Percentiles rank a stretch among this genome's conserved stretches.
Evolutionary conservation across 352 stramenopile genomes (phyloP).

Genomic region (Aphanomyces cochlioides): DNA sequence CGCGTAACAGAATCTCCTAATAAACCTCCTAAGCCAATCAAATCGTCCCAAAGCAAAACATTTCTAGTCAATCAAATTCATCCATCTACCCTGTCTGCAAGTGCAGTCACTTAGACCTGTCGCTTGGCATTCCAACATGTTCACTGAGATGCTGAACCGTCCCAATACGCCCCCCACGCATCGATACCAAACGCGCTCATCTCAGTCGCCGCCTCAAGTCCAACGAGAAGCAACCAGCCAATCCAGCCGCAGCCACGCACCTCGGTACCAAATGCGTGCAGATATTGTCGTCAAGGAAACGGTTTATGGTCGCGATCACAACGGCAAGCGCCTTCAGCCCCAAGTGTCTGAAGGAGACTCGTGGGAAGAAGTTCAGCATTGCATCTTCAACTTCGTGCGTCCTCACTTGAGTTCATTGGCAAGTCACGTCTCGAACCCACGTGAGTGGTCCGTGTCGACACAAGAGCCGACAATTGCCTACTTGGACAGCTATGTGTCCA

Average conservation of each 20-base stretch:
- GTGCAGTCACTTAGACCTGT: too few species aligned
- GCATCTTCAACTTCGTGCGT: not conserved
- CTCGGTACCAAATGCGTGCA: not conserved
- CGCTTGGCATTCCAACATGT: too few species aligned
- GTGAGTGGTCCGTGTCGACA: not conserved
- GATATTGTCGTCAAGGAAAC: constrained; percentile 16
- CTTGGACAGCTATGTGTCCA: not conserved
- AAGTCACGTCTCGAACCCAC: not conserved
- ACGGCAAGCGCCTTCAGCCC: not conserved
- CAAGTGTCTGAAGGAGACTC: not conserved
- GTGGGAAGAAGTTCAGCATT: not conserved
- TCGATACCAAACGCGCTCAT: not conserved
- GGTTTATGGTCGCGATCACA: constrained; percentile 8
- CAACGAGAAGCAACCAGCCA: not conserved
- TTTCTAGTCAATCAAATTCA: too few species aligned
- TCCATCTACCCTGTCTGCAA: too few species aligned
- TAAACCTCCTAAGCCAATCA: not conserved
- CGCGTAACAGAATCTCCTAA: not conserved
- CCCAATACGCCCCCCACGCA: not conserved
- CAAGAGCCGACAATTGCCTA: not conserved
- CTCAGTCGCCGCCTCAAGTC: not conserved
- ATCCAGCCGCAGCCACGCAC: not conserved
- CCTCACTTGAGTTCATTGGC: not conserved
- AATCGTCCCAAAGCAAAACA: not conserved
- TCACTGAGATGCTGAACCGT: too few species aligned